phyloP scores from a whole-genome alignment of 306 rosid genomes.

The Dryas alaskensis region DNA sequence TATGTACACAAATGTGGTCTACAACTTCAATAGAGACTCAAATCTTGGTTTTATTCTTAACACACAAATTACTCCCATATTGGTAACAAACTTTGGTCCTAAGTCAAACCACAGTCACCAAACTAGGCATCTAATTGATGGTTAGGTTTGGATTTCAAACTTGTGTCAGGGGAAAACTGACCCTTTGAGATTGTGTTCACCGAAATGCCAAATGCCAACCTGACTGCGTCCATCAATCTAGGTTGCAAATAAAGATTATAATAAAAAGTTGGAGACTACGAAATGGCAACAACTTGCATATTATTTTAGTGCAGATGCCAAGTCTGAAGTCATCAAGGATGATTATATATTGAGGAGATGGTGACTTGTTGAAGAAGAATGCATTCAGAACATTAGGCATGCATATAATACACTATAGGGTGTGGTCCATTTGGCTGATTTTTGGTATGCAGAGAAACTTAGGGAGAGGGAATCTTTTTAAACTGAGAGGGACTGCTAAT shows the following conservation, averaged over 20 bases:
- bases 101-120: not conserved
- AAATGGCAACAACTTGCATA: constrained; percentile 24
- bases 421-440: constrained; percentile 1
- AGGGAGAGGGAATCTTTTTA: not conserved
- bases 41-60: not conserved
- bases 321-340: constrained; percentile 12
- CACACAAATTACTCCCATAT: not conserved
- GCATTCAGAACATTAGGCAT: not conserved
- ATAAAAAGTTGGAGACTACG: constrained; percentile 2
- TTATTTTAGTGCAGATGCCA: constrained; percentile 11
- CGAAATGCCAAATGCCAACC: not conserved
- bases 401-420: not conserved
- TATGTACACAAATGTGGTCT: not conserved
- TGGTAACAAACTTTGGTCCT: not conserved
- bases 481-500: constrained; percentile 1
- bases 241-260: not conserved
- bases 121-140: not conserved
- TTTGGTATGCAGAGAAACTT: not conserved
- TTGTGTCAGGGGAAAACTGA: not conserved
- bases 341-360: not conserved
- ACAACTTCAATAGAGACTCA: not conserved
- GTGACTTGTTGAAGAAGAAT: constrained; percentile 13
- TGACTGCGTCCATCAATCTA: not conserved
- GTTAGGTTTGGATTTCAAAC: not conserved
- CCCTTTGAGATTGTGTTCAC: no score